Base-by-base conservation (phyloP, 2,329 filamentous ascomycete genomes). In the Lachnellula occidentalis region DNA sequence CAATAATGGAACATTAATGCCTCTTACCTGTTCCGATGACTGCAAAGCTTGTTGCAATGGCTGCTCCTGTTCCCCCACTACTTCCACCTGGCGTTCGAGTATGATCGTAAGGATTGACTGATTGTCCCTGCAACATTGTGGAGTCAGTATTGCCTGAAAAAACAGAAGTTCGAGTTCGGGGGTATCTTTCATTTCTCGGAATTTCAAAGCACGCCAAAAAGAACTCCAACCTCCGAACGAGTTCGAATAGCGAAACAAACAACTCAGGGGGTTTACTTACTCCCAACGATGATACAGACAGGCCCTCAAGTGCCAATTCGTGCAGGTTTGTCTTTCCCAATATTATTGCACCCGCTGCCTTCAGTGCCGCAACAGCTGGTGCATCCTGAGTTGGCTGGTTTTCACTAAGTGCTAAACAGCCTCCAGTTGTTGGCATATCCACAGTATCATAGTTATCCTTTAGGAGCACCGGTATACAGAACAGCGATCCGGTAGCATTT, bases 261-360 rank as follows among this genome's bases (percentile, higher is more conserved):
- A 9, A 9, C 8, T 8, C 27, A 31, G 27, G 27, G 27, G 9
- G 9, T 7, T 31, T 31, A 31, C 27, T 31, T 9, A 31, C 83
- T 12, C 81, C 82, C 0, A 84, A 65, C 0, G 80, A 85, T 0
- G 82, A 86, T 1, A 84, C 81, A 1, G 77, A 78, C 39, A 86
- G 71, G 0, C 83, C 84, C 62, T 87, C 82, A 0, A 86, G 70
- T 0, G 83, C 90, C 39, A 92, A 70, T 72, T 95, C 90, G 71
- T 95, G 90, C 88, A 95, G 92, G 47, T 81, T 85, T 46, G 87
- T 82, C 74, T 92, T 92, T 4, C 88, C 90, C 50, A 95, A 72
- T 31, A 94, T 75, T 21, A 95, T 74, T 2, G 86, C 90, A 1
- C 90, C 90, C 1, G 84, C 85, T 56, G 89, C 85, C 65, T 87